Evolutionary conservation across 2,329 filamentous ascomycete species (phyloP), one percentile per base, ranked within the genome.

Genomic region (Penicillium sp.): DNA sequence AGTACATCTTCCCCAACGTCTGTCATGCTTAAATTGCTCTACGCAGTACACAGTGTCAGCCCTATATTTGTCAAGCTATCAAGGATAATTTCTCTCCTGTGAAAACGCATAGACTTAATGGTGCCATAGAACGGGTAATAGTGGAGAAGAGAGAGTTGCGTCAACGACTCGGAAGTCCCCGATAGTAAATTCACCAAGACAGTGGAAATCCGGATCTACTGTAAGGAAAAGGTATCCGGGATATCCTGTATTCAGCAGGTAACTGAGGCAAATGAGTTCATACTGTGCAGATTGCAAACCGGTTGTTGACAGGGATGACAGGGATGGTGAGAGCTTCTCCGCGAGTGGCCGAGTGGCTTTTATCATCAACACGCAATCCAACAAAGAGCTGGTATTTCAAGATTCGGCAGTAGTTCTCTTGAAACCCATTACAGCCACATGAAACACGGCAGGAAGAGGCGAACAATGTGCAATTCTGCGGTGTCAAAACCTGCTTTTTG

Each of bases 401-500:
- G n/a, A 22, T 22, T 46, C 22, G 16, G 27, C n/a, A 48, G 14
- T 31, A 19, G 4, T 29, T 29, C 26, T 48, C 29, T 49, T 35
- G 27, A 49, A 42, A 42, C 33, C 11, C 39, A 22, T 14, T 42
- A 42, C 39, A 22, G 33, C 21, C 16, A 8, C 31, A 50, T 50
- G 49, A 52, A 45, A 44, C 48, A 59, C 49, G 56, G 52, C 54
- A 54, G 33, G 33, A 35, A 53, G 47, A 46, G 24, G 33, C 22
- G 35, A 46, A 44, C 42, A 51, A 55, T 56, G 49, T 50, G 37
- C n/a, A 31, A 44, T 29, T 50, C 46, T 33, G 46, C 39, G 7
- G 44, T 22, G 46, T 49, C 13, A 65, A 66, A 66, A 65, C 64
- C 64, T 66, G 64, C 62, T 66, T 66, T 64, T 54, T 24, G 11